phyloP scores from a whole-genome alignment of 2,329 filamentous ascomycete genomes.

The Akanthomyces muscarius region DNA sequence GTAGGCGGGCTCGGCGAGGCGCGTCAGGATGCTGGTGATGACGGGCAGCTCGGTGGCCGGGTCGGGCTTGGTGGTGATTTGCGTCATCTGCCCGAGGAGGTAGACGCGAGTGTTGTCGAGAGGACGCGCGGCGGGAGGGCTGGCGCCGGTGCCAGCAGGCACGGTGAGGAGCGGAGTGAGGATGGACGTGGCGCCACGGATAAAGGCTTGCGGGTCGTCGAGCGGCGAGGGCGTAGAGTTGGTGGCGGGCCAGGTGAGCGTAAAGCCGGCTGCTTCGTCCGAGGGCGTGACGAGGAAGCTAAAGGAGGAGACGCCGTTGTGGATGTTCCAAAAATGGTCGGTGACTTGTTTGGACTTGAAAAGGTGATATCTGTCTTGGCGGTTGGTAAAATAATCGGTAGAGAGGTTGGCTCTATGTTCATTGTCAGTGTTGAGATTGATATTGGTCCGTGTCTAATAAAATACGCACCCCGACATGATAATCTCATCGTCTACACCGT shows the following conservation, averaged over 20 bases:
- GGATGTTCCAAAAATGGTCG: constrained; percentile 75
- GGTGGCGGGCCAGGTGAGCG: constrained; percentile 66
- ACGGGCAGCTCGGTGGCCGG: constrained; percentile 86
- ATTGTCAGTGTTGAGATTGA: constrained; percentile 19
- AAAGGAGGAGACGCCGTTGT: constrained; percentile 71
- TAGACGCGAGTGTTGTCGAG: constrained; percentile 69
- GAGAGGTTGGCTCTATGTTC: constrained; percentile 71
- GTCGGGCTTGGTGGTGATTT: constrained; percentile 73
- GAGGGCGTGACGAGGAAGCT: constrained; percentile 75
- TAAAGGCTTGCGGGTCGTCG: constrained; percentile 64
- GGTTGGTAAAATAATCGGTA: constrained; percentile 91
- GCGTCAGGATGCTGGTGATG: constrained; percentile 68
- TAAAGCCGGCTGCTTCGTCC: constrained; percentile 52
- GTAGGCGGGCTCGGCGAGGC: constrained; percentile 61
- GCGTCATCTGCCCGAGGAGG: constrained; percentile 81
- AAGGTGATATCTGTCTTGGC: constrained; percentile 90
- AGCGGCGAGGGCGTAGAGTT: constrained; percentile 77
- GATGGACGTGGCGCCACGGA: constrained; percentile 61
- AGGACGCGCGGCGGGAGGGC: constrained; percentile 13
- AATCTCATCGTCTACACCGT: constrained; percentile 91
- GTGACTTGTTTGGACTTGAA: constrained; percentile 77
- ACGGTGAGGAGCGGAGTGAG: constrained; percentile 60
- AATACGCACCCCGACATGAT: constrained; percentile 76
- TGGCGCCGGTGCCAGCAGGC: background rate
- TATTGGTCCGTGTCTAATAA: background rate